Percentiles rank a stretch among this genome's conserved stretches.
Conservation (phyloP, 345 rosid genomes). For the Populus davidiana region DNA sequence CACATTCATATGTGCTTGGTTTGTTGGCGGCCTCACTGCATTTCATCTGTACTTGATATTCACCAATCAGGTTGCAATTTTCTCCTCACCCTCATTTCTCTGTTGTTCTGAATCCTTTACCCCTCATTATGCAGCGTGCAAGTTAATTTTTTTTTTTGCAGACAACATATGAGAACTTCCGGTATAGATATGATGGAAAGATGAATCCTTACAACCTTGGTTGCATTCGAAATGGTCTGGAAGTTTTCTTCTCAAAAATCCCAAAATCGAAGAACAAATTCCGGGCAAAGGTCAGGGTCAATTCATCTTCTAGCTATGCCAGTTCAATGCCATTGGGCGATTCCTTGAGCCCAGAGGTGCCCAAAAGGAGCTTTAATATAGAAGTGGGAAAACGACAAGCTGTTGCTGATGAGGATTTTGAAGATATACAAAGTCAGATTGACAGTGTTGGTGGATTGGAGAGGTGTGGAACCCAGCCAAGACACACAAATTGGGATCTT, state of each 20-base stretch:
- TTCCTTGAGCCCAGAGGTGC: constrained; percentile 37
- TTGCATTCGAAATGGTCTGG: constrained; percentile 35
- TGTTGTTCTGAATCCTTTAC: background rate
- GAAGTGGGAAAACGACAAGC: constrained; percentile 54
- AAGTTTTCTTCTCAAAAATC: constrained; percentile 48
- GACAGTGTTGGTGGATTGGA: constrained; percentile 51
- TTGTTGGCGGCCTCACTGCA: constrained; percentile 87
- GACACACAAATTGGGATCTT: constrained; percentile 29
- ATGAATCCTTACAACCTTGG: constrained; percentile 67
- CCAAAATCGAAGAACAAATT: constrained; percentile 59
- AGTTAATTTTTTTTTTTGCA: constrained; percentile 28
- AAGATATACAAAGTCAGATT: constrained; percentile 51
- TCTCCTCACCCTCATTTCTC: background rate
- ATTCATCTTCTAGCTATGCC: constrained; percentile 34
- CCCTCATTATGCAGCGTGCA: background rate
- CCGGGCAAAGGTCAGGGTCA: constrained; percentile 43
- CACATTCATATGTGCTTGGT: constrained; percentile 68
- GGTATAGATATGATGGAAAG: constrained; percentile 65
- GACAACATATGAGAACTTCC: constrained; percentile 89
- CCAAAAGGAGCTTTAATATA: constrained; percentile 41
- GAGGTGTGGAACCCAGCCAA: constrained; percentile 49
- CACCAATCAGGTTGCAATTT: constrained; percentile 66
- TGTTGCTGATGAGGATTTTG: constrained; percentile 62
- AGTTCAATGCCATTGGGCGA: constrained; percentile 31
- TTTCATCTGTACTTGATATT: constrained; percentile 80